A percentile compares a stretch with the other conserved stretches of the same genome.
Conservation (phyloP, 2,329 filamentous ascomycete genomes). For the Arthrobotrys megalospora region DNA sequence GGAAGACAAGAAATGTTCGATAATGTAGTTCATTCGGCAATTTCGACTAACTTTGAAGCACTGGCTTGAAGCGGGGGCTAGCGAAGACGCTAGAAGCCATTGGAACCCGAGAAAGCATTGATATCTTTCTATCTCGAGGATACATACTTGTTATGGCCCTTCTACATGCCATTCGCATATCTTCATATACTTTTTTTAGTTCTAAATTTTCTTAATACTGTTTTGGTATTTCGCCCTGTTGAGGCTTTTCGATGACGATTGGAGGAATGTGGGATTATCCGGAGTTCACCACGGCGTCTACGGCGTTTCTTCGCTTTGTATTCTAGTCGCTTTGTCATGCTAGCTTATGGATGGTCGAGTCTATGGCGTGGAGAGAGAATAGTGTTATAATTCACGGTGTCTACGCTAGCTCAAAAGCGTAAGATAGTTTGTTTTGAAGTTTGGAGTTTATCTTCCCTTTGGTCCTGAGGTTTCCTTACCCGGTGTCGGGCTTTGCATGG, state of each 20-base stretch:
- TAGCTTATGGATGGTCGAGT: slow-evolving; percentile 10
- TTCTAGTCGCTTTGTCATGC: background rate
- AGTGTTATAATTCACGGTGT: background rate
- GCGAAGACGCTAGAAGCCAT: background rate
- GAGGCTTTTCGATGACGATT: background rate
- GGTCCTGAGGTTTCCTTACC: background rate
- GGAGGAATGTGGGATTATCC: slow-evolving; percentile 8
- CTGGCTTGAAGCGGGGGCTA: background rate
- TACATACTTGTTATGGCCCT: background rate
- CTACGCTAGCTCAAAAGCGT: slow-evolving; percentile 3
- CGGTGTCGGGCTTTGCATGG: slow-evolving; percentile 1
- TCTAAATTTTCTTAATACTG: background rate
- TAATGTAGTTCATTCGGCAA: slow-evolving; percentile 56
- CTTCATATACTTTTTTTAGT: background rate
- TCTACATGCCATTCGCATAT: background rate
- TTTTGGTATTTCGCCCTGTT: background rate
- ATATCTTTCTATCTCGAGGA: background rate
- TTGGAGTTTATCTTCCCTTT: background rate
- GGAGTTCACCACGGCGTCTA: slow-evolving; percentile 17
- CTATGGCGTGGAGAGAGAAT: background rate
- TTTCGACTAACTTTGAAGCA: slow-evolving; percentile 28
- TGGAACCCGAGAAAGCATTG: background rate
- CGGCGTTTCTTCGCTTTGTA: background rate
- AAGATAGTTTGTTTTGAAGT: slow-evolving; percentile 6
- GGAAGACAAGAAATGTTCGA: slow-evolving; percentile 57